Base-by-base conservation (phyloP, 2,329 filamentous ascomycete genomes). In the Paecilomyces formosus region DNA sequence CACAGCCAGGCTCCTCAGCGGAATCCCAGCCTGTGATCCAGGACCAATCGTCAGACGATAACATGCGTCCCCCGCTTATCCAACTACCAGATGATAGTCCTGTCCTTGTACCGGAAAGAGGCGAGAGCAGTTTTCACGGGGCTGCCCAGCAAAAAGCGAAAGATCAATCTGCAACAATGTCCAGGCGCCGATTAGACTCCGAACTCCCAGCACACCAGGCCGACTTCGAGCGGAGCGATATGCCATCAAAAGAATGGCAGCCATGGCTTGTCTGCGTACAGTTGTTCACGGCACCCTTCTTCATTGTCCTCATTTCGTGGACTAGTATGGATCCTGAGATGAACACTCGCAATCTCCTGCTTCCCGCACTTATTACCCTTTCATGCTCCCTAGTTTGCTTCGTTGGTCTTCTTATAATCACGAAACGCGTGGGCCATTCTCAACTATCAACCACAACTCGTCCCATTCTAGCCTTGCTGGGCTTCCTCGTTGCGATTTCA, bases 241-340 rank as follows among this genome's bases (percentile, higher is more conserved):
- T 68, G 49, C 58, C 64, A 2, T 63, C 74, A 2, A 80, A 82
- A 57, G 81, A 86, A 30, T 97, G 94, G 92, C 96, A 92, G 67
- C 85, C 92, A 56, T 99, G 94, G 93, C 84, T 99, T 3, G 83
- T 96, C 12, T 84, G 87, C 12, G 74, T 94, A 9, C 95, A 99
- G 68, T 81, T 94, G 54, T 92, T 97, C 70, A 90, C 88, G 0
- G 91, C 92, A 0, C 94, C 94, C 0, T 74, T 94, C 22, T 96
- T 97, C 73, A 85, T 92, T 52, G 83, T 89, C 1, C 71, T 91
- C 18, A 85, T 96, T 30, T 72, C 91, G 21, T 96, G 77, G 76
- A 73, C 71, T 8, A 72, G 74, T 57, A 79, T 88, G 30, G 86
- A 88, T 53, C 72, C 82, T 53, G 78, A 82, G n/a, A 73, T 78